Base-by-base conservation (phyloP, 2,329 filamentous ascomycete species). In the Thermomyces lanuginosus region DNA sequence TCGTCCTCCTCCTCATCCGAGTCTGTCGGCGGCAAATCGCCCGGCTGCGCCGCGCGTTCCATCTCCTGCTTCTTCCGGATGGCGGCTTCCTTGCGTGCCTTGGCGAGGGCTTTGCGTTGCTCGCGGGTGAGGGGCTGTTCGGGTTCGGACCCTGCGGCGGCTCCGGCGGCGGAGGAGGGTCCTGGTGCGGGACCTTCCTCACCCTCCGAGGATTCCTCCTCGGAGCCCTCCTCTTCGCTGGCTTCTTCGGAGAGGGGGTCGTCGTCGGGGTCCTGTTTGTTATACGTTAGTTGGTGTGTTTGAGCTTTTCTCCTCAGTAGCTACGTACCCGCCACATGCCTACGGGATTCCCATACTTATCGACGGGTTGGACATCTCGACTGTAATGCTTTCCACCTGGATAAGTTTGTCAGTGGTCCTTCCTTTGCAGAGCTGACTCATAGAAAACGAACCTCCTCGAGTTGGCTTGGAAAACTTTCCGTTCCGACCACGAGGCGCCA, bases 331-430 rank as follows among this genome's bases (percentile, higher is more conserved):
- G 73, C 80, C 86, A 92, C 69, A 92, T 86, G 63, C 77, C 75
- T 36, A 86, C 64, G 41, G 81, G 73, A 46, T 89, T 89, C 42
- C 86, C 89, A 48, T 95, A 80, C 41, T 74, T 75, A 46, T 93
- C 84, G 45, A 89, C 60, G 11, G 84, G 84, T 53, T 80, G 75
- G 24, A 95, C 72, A 52, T 93, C 76, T 39, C 82, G 77, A 40
- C 84, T 93, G 61, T 91, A 98, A 48, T 92, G 76, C 59, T 93
- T 92, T 47, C 89, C 89, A 36, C 84, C 84, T 92, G 38, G 11
- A 22, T 8, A 19, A 5, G 16, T 7, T 20, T 20, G 10, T n/a
- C n/a, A 10, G 8, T 20, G 18, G 18, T 20, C 10, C 18, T 20
- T 20, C 18, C 18, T 7, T 20, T 20, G 10, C 10, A 10, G 18